Conservation (phyloP, 1,284 basidiomycete genomes). For the Sporisorium sorghi region DNA sequence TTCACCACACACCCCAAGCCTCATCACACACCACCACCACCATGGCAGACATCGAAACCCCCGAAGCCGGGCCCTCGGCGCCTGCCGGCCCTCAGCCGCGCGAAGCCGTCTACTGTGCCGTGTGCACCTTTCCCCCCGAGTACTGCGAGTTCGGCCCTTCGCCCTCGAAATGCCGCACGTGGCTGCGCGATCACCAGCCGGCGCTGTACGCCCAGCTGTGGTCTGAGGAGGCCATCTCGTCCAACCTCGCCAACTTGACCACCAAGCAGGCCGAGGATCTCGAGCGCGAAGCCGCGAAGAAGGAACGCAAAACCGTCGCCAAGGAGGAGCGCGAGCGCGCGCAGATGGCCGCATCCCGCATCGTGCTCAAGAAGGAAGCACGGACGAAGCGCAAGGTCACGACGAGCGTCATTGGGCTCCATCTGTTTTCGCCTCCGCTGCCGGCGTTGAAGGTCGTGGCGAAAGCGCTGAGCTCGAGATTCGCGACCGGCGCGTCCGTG, state of each 20-base stretch:
- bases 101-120: slow-evolving; percentile 56
- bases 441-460: slow-evolving; percentile 66
- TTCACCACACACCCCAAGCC: background rate
- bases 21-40: background rate
- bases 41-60: slow-evolving; percentile 34
- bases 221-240: slow-evolving; percentile 62
- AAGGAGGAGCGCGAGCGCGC: slow-evolving; percentile 65
- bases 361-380: slow-evolving; percentile 63
- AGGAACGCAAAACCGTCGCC: slow-evolving; percentile 66
- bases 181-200: slow-evolving; percentile 59
- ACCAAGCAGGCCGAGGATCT: slow-evolving; percentile 67
- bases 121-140: slow-evolving; percentile 68
- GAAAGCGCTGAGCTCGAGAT: slow-evolving; percentile 65
- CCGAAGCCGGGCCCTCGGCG: slow-evolving; percentile 47
- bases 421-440: slow-evolving; percentile 65
- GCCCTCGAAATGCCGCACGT: slow-evolving; percentile 61
- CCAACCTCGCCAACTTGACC: slow-evolving; percentile 61
- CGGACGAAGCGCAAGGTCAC: slow-evolving; percentile 68
- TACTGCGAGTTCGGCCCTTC: slow-evolving; percentile 67
- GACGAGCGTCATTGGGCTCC: slow-evolving; percentile 62
- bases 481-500: slow-evolving; percentile 68
- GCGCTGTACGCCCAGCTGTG: slow-evolving; percentile 54
- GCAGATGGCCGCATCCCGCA: slow-evolving; percentile 57
- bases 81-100: slow-evolving; percentile 46
- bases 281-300: slow-evolving; percentile 64